phyloP scores from a whole-genome alignment of 345 rosid species.

The Clarkia xantiana region DNA sequence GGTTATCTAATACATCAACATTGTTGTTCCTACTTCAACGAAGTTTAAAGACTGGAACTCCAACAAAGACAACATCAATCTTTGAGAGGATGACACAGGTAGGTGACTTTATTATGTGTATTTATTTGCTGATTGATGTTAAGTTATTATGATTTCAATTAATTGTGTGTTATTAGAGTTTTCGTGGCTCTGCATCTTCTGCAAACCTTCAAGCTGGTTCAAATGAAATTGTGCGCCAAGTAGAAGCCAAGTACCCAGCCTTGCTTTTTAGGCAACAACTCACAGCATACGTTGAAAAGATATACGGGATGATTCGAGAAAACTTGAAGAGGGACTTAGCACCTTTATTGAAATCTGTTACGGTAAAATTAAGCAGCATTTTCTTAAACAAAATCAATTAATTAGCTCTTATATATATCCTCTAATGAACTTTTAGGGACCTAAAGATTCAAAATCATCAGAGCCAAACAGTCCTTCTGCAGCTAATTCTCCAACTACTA shows the following conservation, averaged over 20 bases:
- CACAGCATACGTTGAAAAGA: constrained; percentile 81
- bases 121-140: too few species aligned
- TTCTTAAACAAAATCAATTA: too few species aligned
- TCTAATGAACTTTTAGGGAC: too few species aligned
- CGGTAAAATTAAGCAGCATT: too few species aligned
- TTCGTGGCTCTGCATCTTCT: constrained; percentile 68
- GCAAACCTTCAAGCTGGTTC: constrained; percentile 24
- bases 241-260: constrained; percentile 96
- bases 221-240: constrained; percentile 42
- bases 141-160: too few species aligned
- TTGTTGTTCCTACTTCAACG: constrained; percentile 71
- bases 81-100: constrained; percentile 90
- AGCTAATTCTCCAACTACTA: constrained; percentile 16
- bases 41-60: constrained; percentile 41
- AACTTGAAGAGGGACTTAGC: constrained; percentile 65
- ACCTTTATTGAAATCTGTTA: constrained; percentile 11
- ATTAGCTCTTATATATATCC: too few species aligned
- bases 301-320: constrained; percentile 80
- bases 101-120: neutral
- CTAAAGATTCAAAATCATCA: too few species aligned
- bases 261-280: constrained; percentile 96
- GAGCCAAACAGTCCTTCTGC: too few species aligned
- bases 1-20: constrained; percentile 77
- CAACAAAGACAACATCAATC: constrained; percentile 45
- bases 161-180: constrained; percentile 31